A percentile compares a stretch with the other conserved stretches of the same genome.
Evolutionary conservation across 2,329 filamentous ascomycete species (phyloP).

Genomic region (Coniochaeta ligniaria): DNA sequence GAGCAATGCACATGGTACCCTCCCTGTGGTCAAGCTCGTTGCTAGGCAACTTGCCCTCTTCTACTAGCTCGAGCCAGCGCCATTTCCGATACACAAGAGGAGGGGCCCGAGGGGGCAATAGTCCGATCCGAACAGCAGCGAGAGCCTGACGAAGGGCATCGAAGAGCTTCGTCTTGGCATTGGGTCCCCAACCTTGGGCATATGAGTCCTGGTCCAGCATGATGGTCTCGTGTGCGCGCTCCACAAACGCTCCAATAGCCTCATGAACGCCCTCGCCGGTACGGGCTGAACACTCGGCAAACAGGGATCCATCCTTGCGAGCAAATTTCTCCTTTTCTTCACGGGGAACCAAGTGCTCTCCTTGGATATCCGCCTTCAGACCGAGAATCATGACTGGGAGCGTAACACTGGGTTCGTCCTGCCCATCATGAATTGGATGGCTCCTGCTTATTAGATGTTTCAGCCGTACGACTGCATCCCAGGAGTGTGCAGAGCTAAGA

Average conservation of each 20-base stretch:
- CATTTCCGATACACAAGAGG: background rate
- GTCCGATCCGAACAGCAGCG: background rate
- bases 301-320: background rate
- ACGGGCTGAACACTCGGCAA: background rate
- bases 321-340: background rate
- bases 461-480: background rate
- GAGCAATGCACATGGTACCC: background rate
- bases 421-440: background rate
- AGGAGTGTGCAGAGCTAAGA: background rate
- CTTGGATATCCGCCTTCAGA: background rate
- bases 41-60: background rate
- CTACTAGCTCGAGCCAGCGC: background rate
- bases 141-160: background rate
- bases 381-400: background rate
- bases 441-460: background rate
- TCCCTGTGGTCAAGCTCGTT: background rate
- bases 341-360: background rate
- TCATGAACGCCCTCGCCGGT: background rate
- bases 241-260: background rate
- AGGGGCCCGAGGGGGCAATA: background rate
- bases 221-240: background rate
- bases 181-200: background rate
- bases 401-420: no score
- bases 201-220: background rate
- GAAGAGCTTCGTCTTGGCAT: background rate